These are phyloP conservation scores for Huntiella savannae DNA, from an alignment of 2,329 filamentous ascomycete genomes.

Conservation along the genomic window DNA sequence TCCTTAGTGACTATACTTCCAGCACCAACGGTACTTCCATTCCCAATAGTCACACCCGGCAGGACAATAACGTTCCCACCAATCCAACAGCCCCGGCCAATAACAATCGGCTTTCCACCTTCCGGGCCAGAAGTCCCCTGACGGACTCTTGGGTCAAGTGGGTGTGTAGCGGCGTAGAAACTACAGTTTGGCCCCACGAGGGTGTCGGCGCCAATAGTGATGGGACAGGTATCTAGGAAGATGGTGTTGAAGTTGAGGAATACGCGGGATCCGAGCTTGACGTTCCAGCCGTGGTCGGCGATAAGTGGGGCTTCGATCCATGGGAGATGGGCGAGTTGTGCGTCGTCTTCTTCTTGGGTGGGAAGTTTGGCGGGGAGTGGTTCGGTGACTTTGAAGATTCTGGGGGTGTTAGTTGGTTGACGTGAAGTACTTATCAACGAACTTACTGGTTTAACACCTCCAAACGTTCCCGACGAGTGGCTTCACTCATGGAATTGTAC, in stretches of 20 bases:
- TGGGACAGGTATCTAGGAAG: constrained; percentile 57
- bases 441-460: constrained; percentile 56
- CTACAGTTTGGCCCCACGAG: constrained; percentile 62
- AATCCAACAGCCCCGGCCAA: constrained; percentile 70
- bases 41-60: constrained; percentile 60
- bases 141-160: constrained; percentile 52
- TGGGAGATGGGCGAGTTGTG: constrained; percentile 41
- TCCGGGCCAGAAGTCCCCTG: constrained; percentile 63
- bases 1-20: constrained; percentile 69
- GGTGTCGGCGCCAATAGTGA: constrained; percentile 58
- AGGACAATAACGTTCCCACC: constrained; percentile 53
- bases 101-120: constrained; percentile 48
- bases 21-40: constrained; percentile 55
- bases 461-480: constrained; percentile 40
- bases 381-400: constrained; percentile 31
- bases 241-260: constrained; percentile 59
- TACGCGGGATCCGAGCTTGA: constrained; percentile 49
- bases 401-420: not conserved
- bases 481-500: constrained; percentile 43
- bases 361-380: constrained; percentile 37
- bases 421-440: not conserved
- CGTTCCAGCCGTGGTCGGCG: constrained; percentile 62
- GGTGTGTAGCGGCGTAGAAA: constrained; percentile 59
- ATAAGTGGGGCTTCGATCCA: constrained; percentile 52
- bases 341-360: constrained; percentile 34